phyloP scores from a whole-genome alignment of 257 asterid species.

The Asclepias syriaca region DNA sequence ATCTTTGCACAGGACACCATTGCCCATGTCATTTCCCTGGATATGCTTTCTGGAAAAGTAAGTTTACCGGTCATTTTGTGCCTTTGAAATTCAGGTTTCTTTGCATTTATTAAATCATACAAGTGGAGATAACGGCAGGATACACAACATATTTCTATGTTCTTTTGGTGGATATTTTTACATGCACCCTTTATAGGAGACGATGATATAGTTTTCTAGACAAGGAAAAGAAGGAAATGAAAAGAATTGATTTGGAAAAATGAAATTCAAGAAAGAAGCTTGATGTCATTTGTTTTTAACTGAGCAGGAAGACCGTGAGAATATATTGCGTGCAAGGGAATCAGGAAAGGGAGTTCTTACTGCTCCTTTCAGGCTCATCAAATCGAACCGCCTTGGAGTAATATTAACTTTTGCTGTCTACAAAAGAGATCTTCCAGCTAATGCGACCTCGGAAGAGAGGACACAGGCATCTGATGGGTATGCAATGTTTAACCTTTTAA shows the following conservation, averaged over 20 bases:
- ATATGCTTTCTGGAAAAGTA: conserved; percentile 97
- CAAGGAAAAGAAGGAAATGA: neutral
- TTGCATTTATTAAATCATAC: neutral
- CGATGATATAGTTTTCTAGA: neutral
- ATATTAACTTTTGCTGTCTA: conserved; percentile 95
- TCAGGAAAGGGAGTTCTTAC: conserved; percentile 97
- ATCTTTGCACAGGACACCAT: conserved; percentile 97
- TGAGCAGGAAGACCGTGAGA: conserved; percentile 93
- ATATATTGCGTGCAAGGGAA: conserved; percentile 90
- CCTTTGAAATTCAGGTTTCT: conserved; percentile 4
- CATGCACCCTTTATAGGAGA: neutral
- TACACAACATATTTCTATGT: neutral
- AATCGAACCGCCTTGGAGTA: conserved; percentile 91
- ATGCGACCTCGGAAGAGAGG: conserved; percentile 71
- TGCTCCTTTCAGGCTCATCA: conserved; percentile 89
- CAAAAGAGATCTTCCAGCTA: conserved; percentile 58
- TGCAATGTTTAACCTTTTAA: conserved; percentile 5
- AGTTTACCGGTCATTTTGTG: neutral
- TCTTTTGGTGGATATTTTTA: neutral
- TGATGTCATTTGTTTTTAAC: conserved; percentile 8
- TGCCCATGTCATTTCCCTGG: conserved; percentile 88
- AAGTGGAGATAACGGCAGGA: neutral
- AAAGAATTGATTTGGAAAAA: neutral
- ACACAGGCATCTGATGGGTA: conserved; percentile 86
- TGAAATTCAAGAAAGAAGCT: conserved; percentile 10